Evolutionary conservation across 2,329 filamentous ascomycete species (phyloP).

Genomic region (Sporothrix schenckii): DNA sequence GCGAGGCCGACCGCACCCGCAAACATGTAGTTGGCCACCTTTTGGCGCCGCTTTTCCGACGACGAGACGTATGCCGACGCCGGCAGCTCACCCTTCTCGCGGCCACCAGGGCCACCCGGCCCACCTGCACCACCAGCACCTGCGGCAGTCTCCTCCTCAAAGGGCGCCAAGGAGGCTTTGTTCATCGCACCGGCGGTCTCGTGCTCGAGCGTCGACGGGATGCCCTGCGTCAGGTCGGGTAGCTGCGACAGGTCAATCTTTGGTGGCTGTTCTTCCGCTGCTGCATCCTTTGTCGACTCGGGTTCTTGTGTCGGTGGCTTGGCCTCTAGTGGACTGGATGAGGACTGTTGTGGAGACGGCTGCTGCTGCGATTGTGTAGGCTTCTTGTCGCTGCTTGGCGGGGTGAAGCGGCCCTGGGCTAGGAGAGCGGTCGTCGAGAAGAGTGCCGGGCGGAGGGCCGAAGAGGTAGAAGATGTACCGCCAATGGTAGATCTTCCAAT

Average conservation of each 20-base stretch:
- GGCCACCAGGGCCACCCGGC: constrained; percentile 50
- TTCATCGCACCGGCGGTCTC: constrained; percentile 62
- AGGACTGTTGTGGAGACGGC: neutral
- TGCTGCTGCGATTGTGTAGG: neutral
- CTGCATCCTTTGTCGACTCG: constrained; percentile 34
- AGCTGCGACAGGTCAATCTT: constrained; percentile 66
- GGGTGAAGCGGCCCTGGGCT: constrained; percentile 22
- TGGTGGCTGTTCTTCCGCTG: constrained; percentile 38
- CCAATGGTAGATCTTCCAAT: neutral
- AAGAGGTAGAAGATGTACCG: neutral
- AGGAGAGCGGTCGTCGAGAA: constrained; percentile 28
- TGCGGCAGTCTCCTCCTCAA: constrained; percentile 45
- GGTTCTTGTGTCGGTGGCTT: constrained; percentile 19
- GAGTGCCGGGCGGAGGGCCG: neutral
- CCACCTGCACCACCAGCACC: constrained; percentile 51
- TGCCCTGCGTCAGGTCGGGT: constrained; percentile 90
- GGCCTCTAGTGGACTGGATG: neutral
- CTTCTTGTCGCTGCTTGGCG: constrained; percentile 18
- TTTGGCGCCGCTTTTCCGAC: constrained; percentile 77
- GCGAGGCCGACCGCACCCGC: constrained; percentile 59
- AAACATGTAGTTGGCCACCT: constrained; percentile 76
- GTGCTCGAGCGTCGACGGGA: constrained; percentile 84
- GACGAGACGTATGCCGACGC: constrained; percentile 88
- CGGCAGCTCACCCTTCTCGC: constrained; percentile 68
- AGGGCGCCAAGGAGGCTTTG: constrained; percentile 43